Conservation (phyloP, 805 yeast species). For the Yamadazyma scolyti region DNA sequence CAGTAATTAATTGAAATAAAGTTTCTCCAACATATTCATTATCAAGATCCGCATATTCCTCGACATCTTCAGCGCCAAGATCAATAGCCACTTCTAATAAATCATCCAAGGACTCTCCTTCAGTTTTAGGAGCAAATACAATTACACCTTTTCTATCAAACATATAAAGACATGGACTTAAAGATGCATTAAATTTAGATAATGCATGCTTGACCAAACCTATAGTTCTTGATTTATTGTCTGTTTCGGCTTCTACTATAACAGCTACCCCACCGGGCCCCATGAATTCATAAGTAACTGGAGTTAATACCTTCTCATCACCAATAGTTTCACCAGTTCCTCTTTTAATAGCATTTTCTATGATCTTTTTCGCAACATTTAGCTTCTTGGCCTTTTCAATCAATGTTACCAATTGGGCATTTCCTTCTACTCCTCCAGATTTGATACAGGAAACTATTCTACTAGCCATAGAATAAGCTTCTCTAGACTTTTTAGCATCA, state of each 20-base stretch:
- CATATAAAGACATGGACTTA: slow-evolving; percentile 75
- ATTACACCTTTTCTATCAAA: slow-evolving; percentile 79
- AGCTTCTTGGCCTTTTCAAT: slow-evolving; percentile 73
- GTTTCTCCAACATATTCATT: slow-evolving; percentile 36
- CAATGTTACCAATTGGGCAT: slow-evolving; percentile 61
- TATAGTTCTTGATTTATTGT: slow-evolving; percentile 80
- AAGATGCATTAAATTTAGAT: slow-evolving; percentile 61
- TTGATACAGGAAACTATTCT: slow-evolving; percentile 74
- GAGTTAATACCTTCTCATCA: slow-evolving; percentile 44
- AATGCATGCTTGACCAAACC: slow-evolving; percentile 73
- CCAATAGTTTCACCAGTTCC: slow-evolving; percentile 66
- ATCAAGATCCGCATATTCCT: slow-evolving; percentile 42
- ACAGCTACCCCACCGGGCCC: slow-evolving; percentile 92
- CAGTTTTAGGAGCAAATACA: slow-evolving; percentile 38
- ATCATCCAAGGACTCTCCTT: slow-evolving; percentile 49
- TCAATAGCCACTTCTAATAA: slow-evolving; percentile 76
- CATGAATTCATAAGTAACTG: slow-evolving; percentile 76
- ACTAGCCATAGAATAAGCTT: slow-evolving; percentile 67
- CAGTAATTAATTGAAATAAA: slow-evolving; percentile 51
- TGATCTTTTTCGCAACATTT: slow-evolving; percentile 77
- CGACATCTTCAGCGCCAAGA: slow-evolving; percentile 76
- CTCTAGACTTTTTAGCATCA: slow-evolving; percentile 72
- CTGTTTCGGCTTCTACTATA: slow-evolving; percentile 83
- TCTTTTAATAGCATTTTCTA: slow-evolving; percentile 83
- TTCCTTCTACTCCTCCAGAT: slow-evolving; percentile 65